Base-by-base conservation (phyloP, 139 green algal species). In the Micractinium sp. region DNA sequence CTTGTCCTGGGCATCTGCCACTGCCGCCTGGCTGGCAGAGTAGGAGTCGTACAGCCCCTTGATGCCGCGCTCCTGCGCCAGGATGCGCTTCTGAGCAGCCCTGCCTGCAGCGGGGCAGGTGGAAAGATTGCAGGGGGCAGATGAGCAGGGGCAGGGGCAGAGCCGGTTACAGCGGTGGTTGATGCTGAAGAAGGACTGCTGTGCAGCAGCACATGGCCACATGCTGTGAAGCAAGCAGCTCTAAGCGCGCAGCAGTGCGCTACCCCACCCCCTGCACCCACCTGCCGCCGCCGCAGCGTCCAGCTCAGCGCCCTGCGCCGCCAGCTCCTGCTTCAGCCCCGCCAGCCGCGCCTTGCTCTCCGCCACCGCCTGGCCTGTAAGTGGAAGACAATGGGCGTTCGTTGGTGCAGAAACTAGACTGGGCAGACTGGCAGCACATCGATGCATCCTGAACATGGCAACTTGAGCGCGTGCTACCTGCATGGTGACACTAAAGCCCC, bases 61-160 rank as follows among this genome's bases (percentile, higher is more conserved):
- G 87, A 82, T 90, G 15, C 56, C 36, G 12, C 81, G 87, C 87
- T 90, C 80, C 33, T 31, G 87, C 33, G 14, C n/a, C 33, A 35
- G 31, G 19, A 81, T 90, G 61, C 35, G 39, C 33, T 69, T 76
- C 88, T 93, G 85, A 4, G 76, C 79, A 13, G 89, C 87, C 35
- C 14, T 31, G 4, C 80, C 76, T 71, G 56, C 33, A 76, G 47
- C 18, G 90, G 16, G 13, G 15, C 20, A 63, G 29, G 73, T 12
- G 27, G 69, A 14, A 12, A 36, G 63, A 27, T 71, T 5, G 63
- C 63, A 16, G 63, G 22, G 63, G 63, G n/a, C n/a, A 56, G 47
- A 9, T 9, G 47, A 9, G 47, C 47, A 56, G 47, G 47, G 47
- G 47, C 47, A 9, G 47, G 47, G 47, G 47, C 47, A 56, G 47